These are phyloP conservation scores for Oryza brachyantha DNA, from an alignment of 176 grass and related monocot species.

Conservation along the genomic window DNA sequence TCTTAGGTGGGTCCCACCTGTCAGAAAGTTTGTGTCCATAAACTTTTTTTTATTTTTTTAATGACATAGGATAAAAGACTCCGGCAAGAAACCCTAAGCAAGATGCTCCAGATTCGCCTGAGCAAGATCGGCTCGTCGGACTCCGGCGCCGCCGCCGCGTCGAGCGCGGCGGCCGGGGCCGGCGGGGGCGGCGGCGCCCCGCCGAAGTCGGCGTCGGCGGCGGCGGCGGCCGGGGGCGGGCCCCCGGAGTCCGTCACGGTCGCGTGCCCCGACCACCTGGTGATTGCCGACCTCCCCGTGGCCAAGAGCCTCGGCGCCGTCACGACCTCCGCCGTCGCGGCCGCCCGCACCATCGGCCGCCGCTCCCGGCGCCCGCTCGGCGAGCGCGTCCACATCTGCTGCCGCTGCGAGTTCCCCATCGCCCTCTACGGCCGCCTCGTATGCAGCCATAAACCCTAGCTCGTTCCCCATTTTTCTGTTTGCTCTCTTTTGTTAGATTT, in stretches of 20 bases:
- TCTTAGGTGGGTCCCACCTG: too few relatives aligned
- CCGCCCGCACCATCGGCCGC: slow-evolving; percentile 58
- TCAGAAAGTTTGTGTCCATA: too few relatives aligned
- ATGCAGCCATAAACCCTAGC: slow-evolving; percentile 28
- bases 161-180: slow-evolving; percentile 31
- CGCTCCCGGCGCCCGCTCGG: slow-evolving; percentile 78
- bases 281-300: slow-evolving; percentile 76
- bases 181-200: slow-evolving; percentile 10
- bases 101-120: slow-evolving; percentile 87
- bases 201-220: slow-evolving; percentile 23
- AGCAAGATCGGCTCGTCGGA: slow-evolving; percentile 66
- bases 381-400: slow-evolving; percentile 86
- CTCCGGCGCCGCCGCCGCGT: slow-evolving; percentile 29
- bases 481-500: neutral
- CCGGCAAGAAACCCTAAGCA: slow-evolving; percentile 35
- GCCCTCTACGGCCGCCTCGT: slow-evolving; percentile 88
- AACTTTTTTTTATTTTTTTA: too few relatives aligned
- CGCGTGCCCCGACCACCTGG: slow-evolving; percentile 79
- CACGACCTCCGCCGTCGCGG: slow-evolving; percentile 55
- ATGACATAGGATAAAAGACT: too few relatives aligned
- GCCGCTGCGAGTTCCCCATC: slow-evolving; percentile 77
- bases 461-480: neutral
- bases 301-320: slow-evolving; percentile 79
- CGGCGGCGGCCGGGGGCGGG: slow-evolving; percentile 18
- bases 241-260: slow-evolving; percentile 62